A percentile compares a stretch with the other conserved stretches of the same genome.
Conservation (phyloP, 768 basidiomycete genomes). For the Mrakia blollopis region DNA sequence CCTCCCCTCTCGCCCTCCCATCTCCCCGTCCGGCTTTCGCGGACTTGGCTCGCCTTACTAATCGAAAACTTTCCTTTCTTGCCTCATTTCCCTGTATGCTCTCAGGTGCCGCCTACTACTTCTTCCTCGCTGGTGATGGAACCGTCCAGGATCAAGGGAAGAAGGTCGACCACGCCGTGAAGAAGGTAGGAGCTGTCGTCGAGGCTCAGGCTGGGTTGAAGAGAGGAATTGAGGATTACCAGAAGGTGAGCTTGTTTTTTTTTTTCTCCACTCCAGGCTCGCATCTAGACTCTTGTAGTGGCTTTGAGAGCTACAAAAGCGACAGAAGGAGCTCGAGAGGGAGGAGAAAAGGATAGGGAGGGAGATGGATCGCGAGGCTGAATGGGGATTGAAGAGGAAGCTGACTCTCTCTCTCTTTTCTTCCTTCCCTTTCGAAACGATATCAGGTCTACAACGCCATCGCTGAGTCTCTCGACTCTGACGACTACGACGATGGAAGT, state of each 20-base stretch:
- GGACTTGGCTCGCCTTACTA: background rate
- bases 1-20: background rate
- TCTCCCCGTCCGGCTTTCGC: background rate
- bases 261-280: conserved; percentile 43
- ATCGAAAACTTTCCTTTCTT: background rate
- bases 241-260: conserved; percentile 81
- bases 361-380: background rate
- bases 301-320: too few relatives aligned
- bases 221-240: conserved; percentile 64
- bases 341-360: background rate
- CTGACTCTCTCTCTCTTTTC: background rate
- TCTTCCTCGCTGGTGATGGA: conserved; percentile 5
- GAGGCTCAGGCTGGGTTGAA: conserved; percentile 56
- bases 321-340: background rate
- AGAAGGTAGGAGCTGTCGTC: conserved; percentile 59
- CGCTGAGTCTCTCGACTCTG: conserved; percentile 57
- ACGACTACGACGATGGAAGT: conserved; percentile 73
- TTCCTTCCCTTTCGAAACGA: background rate
- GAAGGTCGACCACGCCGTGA: conserved; percentile 57
- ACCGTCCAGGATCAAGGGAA: conserved; percentile 14
- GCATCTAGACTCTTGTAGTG: background rate
- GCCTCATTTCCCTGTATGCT: background rate
- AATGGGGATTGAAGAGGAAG: background rate
- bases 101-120: conserved; percentile 21
- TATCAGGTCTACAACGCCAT: conserved; percentile 82